Base-by-base conservation (phyloP, 2,329 filamentous ascomycete species). In the Endocalyx cinctus region DNA sequence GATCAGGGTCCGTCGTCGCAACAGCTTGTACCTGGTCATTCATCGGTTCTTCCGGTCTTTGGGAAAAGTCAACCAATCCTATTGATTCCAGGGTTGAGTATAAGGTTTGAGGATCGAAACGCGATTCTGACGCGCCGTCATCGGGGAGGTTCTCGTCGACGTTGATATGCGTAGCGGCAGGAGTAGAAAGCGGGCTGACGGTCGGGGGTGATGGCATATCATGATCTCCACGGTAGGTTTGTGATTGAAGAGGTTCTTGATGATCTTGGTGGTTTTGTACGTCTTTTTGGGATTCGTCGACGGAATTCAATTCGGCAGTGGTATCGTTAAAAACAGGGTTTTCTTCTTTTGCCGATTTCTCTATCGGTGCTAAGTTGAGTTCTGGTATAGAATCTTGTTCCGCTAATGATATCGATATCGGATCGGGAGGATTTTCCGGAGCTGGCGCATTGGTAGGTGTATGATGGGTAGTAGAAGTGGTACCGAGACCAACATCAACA, bases 161-260 rank as follows among this genome's bases (percentile, higher is more conserved):
- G 23, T 52, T 55, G 28, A 52, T 34, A 30, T 54, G 43, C 1
- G 55, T 58, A 14, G 50, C 53, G 6, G 55, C 55, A 2, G 55
- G 55, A 10, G 55, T 58, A n/a, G 55, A 58, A 16, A 58, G 42
- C n/a, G 55, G 54, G 13, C 53, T 57, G n/a, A 58, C 54, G 8
- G 55, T 58, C 7, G 55, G 55, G 5, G 55, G 54, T 25, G 55
- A 57, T 4, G 49, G 52, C 45, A 57, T 52, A 6, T 42, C 42
- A 26, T 51, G 25, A 22, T 47, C 45, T 41, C 33, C 20, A 43
- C 37, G 37, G 37, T 19, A 23, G 45, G 42, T 22, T 43, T 32
- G 38, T 34, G 37, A 19, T 37, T 39, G 19, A 10, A 28, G 28
- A 39, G 27, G 27, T 30, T 17, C 14, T 16, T 20, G 16, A n/a